These are phyloP conservation scores for Grosmannia serpens DNA, from an alignment of 2,329 filamentous ascomycete species.

Conservation along the genomic window DNA sequence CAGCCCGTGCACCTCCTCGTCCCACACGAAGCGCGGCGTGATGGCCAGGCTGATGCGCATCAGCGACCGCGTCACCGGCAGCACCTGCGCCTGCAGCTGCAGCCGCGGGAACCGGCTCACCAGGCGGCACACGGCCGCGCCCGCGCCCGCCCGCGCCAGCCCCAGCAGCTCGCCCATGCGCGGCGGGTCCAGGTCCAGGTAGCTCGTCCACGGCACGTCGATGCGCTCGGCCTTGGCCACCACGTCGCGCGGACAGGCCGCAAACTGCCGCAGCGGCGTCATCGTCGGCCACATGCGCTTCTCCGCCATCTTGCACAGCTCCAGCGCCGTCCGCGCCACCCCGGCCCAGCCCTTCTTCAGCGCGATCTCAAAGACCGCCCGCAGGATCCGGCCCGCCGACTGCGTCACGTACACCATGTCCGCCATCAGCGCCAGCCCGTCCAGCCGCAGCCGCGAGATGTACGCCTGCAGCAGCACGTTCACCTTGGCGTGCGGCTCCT, in stretches of 20 bases:
- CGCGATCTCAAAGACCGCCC: constrained; percentile 95
- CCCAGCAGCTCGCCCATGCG: constrained; percentile 92
- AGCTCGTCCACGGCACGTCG: constrained; percentile 84
- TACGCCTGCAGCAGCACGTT: constrained; percentile 95
- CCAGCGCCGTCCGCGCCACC: constrained; percentile 82
- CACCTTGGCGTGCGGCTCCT: constrained; percentile 95
- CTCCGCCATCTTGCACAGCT: constrained; percentile 98
- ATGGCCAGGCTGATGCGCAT: constrained; percentile 82
- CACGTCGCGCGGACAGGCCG: constrained; percentile 68
- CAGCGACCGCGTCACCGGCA: constrained; percentile 90
- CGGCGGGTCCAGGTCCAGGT: constrained; percentile 92
- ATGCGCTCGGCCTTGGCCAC: constrained; percentile 89
- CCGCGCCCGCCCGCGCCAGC: constrained; percentile 74
- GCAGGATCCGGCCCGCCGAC: constrained; percentile 88
- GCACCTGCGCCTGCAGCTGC: constrained; percentile 85
- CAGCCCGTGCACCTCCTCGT: constrained; percentile 73
- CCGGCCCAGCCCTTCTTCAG: constrained; percentile 92
- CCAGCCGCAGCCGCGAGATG: constrained; percentile 86
- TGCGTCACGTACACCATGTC: constrained; percentile 98
- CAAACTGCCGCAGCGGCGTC: constrained; percentile 88
- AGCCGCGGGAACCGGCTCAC: constrained; percentile 89
- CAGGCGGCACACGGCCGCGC: constrained; percentile 71
- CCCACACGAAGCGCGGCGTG: constrained; percentile 92
- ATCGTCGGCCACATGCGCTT: constrained; percentile 99
- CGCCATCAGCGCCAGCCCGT: constrained; percentile 91